A percentile compares a stretch with the other conserved stretches of the same genome.
Conservation (phyloP, 73 alveolate genomes). For the Paramecium octaurelia region DNA sequence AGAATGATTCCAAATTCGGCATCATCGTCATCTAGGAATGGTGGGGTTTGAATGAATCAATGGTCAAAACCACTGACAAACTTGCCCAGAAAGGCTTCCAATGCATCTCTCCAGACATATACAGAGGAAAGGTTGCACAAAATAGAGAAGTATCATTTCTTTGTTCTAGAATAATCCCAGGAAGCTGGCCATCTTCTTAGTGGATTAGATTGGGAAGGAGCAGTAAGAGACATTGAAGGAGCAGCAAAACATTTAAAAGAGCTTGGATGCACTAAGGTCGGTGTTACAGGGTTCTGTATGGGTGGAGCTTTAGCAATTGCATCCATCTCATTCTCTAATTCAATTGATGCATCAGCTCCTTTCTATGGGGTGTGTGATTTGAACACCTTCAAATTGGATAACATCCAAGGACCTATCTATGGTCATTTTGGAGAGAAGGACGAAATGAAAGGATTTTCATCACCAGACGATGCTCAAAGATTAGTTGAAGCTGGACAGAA, state of each 20-base stretch:
- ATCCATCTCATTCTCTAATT: constrained; percentile 13
- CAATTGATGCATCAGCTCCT: constrained; percentile 58
- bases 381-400: neutral
- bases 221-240: constrained; percentile 54
- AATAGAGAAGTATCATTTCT: constrained; percentile 19
- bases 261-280: constrained; percentile 53
- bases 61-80: constrained; percentile 35
- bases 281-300: constrained; percentile 60
- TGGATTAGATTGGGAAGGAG: constrained; percentile 66
- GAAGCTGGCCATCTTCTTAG: constrained; percentile 59
- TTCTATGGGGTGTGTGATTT: constrained; percentile 62
- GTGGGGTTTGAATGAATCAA: constrained; percentile 62
- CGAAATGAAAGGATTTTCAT: constrained; percentile 55
- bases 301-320: constrained; percentile 65
- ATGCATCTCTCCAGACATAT: constrained; percentile 57
- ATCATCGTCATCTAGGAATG: constrained; percentile 58
- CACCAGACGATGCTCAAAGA: constrained; percentile 49
- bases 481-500: constrained; percentile 46
- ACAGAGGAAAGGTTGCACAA: constrained; percentile 62
- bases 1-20: constrained; percentile 12
- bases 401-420: constrained; percentile 42
- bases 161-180: constrained; percentile 3
- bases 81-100: constrained; percentile 51
- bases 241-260: constrained; percentile 12
- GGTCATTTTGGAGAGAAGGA: constrained; percentile 62